These are phyloP conservation scores for Bertia moriformis DNA, from an alignment of 2,329 filamentous ascomycete genomes.

Conservation along the genomic window DNA sequence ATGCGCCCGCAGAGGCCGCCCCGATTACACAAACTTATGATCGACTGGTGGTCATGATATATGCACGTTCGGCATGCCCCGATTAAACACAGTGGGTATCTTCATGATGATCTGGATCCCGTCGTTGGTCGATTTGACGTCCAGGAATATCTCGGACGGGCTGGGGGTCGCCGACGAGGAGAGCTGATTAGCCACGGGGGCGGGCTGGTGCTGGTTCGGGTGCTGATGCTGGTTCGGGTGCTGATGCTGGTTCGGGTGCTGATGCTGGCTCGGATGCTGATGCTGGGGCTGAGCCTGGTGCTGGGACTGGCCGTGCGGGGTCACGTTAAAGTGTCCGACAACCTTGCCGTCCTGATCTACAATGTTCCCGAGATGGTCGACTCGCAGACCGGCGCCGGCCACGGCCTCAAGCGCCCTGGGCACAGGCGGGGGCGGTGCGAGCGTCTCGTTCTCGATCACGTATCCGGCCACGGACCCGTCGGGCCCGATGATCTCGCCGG, in stretches of 20 bases:
- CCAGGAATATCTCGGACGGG: conserved; percentile 38
- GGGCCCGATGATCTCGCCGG: conserved; percentile 30
- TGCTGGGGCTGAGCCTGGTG: conserved; percentile 27
- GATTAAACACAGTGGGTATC: conserved; percentile 37
- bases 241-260: conserved; percentile 28
- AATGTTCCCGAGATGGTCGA: conserved; percentile 29
- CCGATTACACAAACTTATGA: too few relatives aligned
- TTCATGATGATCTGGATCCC: conserved; percentile 42
- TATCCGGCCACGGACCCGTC: conserved; percentile 26
- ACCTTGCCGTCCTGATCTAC: conserved; percentile 26
- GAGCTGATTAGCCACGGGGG: too few relatives aligned
- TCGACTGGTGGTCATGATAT: conserved; percentile 27
- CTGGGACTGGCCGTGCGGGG: conserved; percentile 27
- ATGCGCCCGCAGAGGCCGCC: too few relatives aligned
- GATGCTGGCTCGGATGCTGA: conserved; percentile 7
- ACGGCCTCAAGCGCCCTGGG: conserved; percentile 9
- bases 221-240: too few relatives aligned
- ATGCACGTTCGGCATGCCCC: neutral
- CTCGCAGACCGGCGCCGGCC: conserved; percentile 19
- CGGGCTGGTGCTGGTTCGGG: conserved; percentile 17
- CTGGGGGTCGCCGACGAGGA: conserved; percentile 20
- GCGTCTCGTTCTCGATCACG: conserved; percentile 24
- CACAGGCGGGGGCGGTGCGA: too few relatives aligned
- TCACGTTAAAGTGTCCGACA: conserved; percentile 29
- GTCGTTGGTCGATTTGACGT: conserved; percentile 41